Percentiles rank a stretch among this genome's conserved stretches.
Conservation (phyloP, 2,329 filamentous ascomycete genomes). For the Botrytis galanthina region DNA sequence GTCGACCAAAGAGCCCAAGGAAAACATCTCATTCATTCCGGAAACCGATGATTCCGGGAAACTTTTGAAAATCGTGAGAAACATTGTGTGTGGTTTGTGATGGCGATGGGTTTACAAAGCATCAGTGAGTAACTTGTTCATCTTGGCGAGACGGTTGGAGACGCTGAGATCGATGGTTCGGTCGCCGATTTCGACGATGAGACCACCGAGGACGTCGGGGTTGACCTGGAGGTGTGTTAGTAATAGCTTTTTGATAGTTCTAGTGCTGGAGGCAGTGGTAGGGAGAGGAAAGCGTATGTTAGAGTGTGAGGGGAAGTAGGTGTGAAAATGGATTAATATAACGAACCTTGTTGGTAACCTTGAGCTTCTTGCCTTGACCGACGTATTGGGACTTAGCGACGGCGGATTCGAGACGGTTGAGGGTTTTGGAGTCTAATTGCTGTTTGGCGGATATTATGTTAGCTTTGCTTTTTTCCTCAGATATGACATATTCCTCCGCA, state of each 20-base stretch:
- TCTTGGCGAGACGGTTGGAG: slow-evolving; percentile 89
- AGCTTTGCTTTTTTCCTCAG: slow-evolving; percentile 14
- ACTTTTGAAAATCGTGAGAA: slow-evolving; percentile 31
- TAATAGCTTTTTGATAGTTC: no score
- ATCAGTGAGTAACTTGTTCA: slow-evolving; percentile 99
- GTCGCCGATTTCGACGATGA: slow-evolving; percentile 95
- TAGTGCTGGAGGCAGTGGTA: not conserved
- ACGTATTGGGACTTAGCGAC: slow-evolving; percentile 88
- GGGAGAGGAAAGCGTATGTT: not conserved
- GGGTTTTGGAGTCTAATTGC: slow-evolving; percentile 83
- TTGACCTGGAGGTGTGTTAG: slow-evolving; percentile 60
- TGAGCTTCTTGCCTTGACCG: slow-evolving; percentile 92
- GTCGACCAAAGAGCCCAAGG: not conserved
- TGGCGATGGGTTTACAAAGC: slow-evolving; percentile 70
- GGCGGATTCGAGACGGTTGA: slow-evolving; percentile 81
- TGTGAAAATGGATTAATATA: not conserved
- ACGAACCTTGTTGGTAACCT: slow-evolving; percentile 83
- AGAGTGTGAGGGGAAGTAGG: not conserved
- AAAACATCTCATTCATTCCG: not conserved
- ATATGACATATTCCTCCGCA: not conserved
- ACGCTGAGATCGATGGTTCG: slow-evolving; percentile 97
- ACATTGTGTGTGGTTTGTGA: not conserved
- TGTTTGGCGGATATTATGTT: slow-evolving; percentile 39
- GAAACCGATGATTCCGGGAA: not conserved
- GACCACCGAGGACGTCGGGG: slow-evolving; percentile 88